These are phyloP conservation scores for Tolypocladium ovalisporum DNA, from an alignment of 2,329 filamentous ascomycete species.

Conservation along the genomic window DNA sequence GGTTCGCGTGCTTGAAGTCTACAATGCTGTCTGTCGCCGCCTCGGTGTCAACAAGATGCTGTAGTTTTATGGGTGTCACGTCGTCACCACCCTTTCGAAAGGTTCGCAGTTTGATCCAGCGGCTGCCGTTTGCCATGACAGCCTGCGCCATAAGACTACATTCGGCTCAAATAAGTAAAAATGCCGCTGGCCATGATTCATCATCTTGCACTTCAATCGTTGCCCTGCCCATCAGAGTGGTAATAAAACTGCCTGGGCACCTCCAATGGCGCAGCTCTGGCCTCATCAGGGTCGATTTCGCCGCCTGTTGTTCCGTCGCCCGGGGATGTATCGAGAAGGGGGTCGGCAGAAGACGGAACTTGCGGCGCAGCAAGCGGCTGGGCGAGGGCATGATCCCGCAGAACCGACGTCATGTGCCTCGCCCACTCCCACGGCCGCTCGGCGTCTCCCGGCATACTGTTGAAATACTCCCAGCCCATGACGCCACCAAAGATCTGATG, in stretches of 20 bases:
- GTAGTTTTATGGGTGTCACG: background rate
- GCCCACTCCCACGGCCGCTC: conserved; percentile 71
- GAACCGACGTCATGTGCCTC: conserved; percentile 44
- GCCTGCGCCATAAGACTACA: background rate
- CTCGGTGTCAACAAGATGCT: background rate
- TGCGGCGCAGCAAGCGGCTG: background rate
- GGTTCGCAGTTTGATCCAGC: too few species aligned
- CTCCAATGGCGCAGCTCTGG: conserved; percentile 2
- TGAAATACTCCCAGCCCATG: conserved; percentile 96
- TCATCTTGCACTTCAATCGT: background rate
- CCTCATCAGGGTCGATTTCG: conserved; percentile 13
- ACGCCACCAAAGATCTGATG: conserved; percentile 72
- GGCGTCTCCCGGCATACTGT: conserved; percentile 55
- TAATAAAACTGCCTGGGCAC: conserved; percentile 13
- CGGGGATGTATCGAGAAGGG: background rate
- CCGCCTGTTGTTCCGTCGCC: conserved; percentile 1
- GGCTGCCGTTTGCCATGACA: background rate
- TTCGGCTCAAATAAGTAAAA: too few species aligned
- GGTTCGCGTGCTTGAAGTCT: background rate
- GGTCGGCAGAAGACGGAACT: background rate
- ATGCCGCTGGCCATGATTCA: background rate
- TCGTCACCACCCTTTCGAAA: background rate
- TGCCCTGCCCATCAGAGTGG: conserved; percentile 8
- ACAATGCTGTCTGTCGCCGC: background rate
- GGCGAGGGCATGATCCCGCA: conserved; percentile 19